Evolutionary conservation across 139 green algal genomes (phyloP).

Genomic region (Picochlorum sp.): DNA sequence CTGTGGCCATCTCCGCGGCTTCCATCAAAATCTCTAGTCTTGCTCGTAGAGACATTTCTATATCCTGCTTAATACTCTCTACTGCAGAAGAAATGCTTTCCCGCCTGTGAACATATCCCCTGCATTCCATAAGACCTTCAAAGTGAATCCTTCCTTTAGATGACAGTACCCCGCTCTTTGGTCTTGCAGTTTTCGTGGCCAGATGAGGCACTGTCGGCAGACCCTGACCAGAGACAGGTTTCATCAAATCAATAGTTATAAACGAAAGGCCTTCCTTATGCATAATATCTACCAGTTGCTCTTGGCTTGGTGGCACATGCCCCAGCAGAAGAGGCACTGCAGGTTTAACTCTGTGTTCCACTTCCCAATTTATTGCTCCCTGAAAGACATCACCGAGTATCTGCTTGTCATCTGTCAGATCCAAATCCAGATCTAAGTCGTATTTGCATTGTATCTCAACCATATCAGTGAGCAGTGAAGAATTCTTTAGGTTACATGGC

Average conservation of each 20-base stretch:
- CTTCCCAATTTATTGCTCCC: background rate
- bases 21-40: slow-evolving; percentile 13
- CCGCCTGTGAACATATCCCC: slow-evolving; percentile 9
- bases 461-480: slow-evolving; percentile 6
- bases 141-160: background rate
- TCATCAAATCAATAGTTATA: slow-evolving; percentile 5
- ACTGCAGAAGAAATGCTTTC: slow-evolving; percentile 5
- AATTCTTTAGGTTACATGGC: slow-evolving; percentile 1
- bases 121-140: slow-evolving; percentile 9
- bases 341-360: background rate
- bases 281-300: background rate
- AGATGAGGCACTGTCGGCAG: background rate
- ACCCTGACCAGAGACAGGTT: background rate
- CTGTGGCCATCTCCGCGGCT: slow-evolving; percentile 4
- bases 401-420: slow-evolving; percentile 1
- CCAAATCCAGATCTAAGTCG: background rate
- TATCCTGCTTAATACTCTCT: slow-evolving; percentile 7
- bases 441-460: slow-evolving; percentile 10
- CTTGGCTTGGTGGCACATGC: background rate
- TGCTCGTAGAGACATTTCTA: slow-evolving; percentile 3
- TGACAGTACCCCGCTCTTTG: background rate
- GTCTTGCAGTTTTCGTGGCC: background rate
- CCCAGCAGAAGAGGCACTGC: background rate
- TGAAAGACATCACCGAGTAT: background rate
- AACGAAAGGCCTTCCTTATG: background rate